A percentile compares a stretch with the other conserved stretches of the same genome.
Conservation (phyloP, 2,329 filamentous ascomycete species). For the Mycosphaerella sp. region DNA sequence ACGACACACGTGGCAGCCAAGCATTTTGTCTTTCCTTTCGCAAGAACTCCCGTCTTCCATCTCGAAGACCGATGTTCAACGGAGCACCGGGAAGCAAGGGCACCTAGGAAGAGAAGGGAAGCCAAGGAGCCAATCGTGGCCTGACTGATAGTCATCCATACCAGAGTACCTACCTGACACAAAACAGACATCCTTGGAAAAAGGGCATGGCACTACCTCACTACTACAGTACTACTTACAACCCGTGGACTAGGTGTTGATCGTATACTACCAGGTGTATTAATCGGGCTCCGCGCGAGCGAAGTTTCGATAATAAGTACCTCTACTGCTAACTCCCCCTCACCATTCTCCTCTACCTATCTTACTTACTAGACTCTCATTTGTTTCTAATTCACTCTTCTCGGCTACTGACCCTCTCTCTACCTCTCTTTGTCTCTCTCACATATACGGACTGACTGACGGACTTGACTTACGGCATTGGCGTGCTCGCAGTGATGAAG, state of each 20-base stretch:
- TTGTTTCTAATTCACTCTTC: background rate
- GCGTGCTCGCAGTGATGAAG: constrained; percentile 1
- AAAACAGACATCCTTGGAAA: too few species aligned
- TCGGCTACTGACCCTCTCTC: too few species aligned
- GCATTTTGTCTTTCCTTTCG: too few species aligned
- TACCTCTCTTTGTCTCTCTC: too few species aligned
- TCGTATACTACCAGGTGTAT: background rate
- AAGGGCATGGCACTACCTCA: background rate
- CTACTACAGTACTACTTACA: background rate
- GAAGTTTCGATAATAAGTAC: background rate
- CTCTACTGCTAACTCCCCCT: background rate
- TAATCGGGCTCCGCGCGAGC: background rate
- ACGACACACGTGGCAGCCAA: too few species aligned
- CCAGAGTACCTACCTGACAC: too few species aligned
- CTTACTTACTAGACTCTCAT: background rate
- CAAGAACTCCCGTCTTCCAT: too few species aligned
- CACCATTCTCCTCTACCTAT: background rate
- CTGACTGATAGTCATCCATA: background rate
- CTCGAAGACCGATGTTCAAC: too few species aligned
- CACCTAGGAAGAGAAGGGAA: too few species aligned
- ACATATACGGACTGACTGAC: background rate
- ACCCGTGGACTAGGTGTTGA: background rate
- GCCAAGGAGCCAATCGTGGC: background rate
- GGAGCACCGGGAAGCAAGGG: too few species aligned
- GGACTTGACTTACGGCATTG: background rate